Conservation (phyloP, 306 rosid species). For the Sindora glabra region DNA sequence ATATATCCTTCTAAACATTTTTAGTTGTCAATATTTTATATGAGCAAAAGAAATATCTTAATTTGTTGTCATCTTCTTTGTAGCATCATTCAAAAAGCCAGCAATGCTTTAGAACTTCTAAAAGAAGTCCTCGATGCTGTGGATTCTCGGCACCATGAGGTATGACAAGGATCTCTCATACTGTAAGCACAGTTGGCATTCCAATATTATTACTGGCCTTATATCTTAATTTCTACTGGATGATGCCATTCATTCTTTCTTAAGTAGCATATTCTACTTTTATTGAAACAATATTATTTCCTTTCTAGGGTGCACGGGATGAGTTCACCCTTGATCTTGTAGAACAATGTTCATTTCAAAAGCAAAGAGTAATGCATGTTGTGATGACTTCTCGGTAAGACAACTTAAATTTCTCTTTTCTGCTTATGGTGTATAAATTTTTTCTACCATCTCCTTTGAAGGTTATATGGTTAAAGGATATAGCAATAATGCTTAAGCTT, state of each 20-base stretch:
- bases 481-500: not conserved
- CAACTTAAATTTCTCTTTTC: conserved; percentile 19
- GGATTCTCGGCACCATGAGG: conserved; percentile 71
- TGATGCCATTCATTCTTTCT: not conserved
- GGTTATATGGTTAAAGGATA: too few relatives aligned
- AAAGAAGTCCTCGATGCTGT: conserved; percentile 91
- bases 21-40: not conserved
- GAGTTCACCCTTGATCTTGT: conserved; percentile 98
- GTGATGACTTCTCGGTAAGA: conserved; percentile 89
- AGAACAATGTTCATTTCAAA: conserved; percentile 92
- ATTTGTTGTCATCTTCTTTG: conserved; percentile 20
- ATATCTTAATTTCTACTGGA: not conserved
- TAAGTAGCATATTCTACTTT: not conserved
- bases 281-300: conserved; percentile 1
- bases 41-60: conserved; percentile 2
- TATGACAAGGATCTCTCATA: conserved; percentile 24
- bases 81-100: conserved; percentile 84
- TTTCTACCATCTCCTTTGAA: too few relatives aligned
- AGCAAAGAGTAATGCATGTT: conserved; percentile 91
- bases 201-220: not conserved
- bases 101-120: conserved; percentile 70
- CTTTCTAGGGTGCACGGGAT: conserved; percentile 65
- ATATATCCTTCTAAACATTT: not conserved
- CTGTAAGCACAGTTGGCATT: not conserved
- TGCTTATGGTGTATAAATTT: not conserved